Base-by-base conservation (phyloP, 1,139 yeast species). In the Yamadazyma jaroonii region DNA sequence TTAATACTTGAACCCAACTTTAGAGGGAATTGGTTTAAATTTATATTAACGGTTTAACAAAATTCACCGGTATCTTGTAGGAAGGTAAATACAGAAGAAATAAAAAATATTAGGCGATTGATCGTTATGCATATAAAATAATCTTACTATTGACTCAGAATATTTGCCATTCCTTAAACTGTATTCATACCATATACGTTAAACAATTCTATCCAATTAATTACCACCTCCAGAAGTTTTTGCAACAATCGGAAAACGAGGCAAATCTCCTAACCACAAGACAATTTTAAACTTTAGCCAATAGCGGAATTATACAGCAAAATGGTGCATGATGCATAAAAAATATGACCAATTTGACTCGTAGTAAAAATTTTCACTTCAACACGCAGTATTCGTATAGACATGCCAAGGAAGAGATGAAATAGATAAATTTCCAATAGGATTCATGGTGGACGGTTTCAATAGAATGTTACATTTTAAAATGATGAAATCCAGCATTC, bases 271-370 rank as follows among this genome's bases (percentile, higher is more conserved):
- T 14, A 25, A 25, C 12, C 12, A 7, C 11, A 6, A 4, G 14
- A 11, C 13, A 12, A 12, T 26, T 11, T 28, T 9, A 22, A n/a
- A 9, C 9, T 4, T 9, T 20, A 32, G 14, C 30, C 35, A 27
- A 24, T 32, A 10, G 17, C 14, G 10, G 7, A 13, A 10, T 25
- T 13, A 23, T 15, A 8, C 10, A 15, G 17, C 12, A 11, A 29
- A 10, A 7, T 15, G 24, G 37, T 30, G 37, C 37, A 35, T 35
- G 25, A 30, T 30, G 25, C 37, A 35, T 35, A 24, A 26, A 15
- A 11, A n/a, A 20, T 27, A 13, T 12, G 13, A 10, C 13, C 20
- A 17, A 17, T 17, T 17, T 17, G 20, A n/a, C n/a, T n/a, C n/a
- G n/a, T n/a, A n/a, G n/a, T n/a, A n/a, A 17, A 17, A 4, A 17